phyloP scores from a whole-genome alignment of 345 rosid species.

The Eucalyptus tenuipes region DNA sequence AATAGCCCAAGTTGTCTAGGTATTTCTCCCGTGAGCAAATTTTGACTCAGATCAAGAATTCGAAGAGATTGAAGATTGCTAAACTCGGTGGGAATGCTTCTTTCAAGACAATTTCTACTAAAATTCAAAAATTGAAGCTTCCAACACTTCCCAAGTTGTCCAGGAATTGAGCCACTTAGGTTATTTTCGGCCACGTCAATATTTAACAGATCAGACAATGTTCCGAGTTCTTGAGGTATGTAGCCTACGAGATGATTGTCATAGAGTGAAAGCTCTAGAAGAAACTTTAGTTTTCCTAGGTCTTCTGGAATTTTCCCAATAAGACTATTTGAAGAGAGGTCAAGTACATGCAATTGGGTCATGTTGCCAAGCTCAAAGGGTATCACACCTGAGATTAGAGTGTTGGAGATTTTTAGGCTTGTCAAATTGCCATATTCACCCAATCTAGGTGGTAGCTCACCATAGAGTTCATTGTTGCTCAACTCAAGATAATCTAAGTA shows the following conservation, averaged over 20 bases:
- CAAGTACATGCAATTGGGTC: not conserved
- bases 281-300: not conserved
- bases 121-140: not conserved
- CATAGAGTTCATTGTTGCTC: not conserved
- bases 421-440: not conserved
- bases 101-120: slow-evolving; percentile 4
- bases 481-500: not conserved
- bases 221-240: slow-evolving; percentile 7
- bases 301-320: not conserved
- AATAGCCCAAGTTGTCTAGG: no score
- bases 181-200: slow-evolving; percentile 9
- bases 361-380: not conserved
- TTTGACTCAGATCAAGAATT: not conserved
- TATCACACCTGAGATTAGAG: not conserved
- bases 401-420: not conserved
- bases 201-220: not conserved
- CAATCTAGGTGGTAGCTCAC: not conserved
- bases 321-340: not conserved
- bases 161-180: not conserved
- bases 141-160: not conserved
- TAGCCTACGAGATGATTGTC: slow-evolving; percentile 3
- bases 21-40: no score
- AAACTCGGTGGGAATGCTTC: not conserved
- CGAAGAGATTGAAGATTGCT: not conserved
- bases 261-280: not conserved